Percentiles rank a stretch among this genome's conserved stretches.
phyloP scores from a whole-genome alignment of 202 grass and related monocot genomes.

The Panicum hallii region DNA sequence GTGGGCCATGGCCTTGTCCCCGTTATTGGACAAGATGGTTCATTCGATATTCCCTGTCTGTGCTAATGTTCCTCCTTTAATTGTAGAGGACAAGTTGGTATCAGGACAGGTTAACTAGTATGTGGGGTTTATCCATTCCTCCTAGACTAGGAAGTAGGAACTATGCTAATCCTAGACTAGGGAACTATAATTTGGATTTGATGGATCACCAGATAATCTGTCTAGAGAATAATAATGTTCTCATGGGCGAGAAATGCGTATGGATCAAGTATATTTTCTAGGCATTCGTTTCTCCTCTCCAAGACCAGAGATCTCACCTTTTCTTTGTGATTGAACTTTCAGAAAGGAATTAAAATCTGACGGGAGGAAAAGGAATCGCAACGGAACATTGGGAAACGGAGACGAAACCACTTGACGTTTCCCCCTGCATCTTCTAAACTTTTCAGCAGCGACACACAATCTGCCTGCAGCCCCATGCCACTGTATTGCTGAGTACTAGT shows the following conservation, averaged over 20 bases:
- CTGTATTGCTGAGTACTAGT: not conserved
- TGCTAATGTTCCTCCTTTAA: constrained; percentile 34
- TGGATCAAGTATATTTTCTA: not conserved
- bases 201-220: not conserved
- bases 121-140: constrained; percentile 32
- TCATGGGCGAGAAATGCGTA: constrained; percentile 18
- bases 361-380: not conserved
- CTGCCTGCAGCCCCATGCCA: not conserved
- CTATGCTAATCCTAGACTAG: not conserved
- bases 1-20: constrained; percentile 46
- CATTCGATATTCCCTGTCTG: constrained; percentile 23
- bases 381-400: not conserved
- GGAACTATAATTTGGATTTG: not conserved
- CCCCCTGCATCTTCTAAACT: not conserved
- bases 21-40: constrained; percentile 42
- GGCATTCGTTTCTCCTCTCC: not conserved
- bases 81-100: not conserved
- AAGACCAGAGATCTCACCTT: not conserved
- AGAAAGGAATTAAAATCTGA: not conserved
- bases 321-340: constrained; percentile 5
- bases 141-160: not conserved
- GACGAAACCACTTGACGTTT: constrained; percentile 24
- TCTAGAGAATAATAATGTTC: constrained; percentile 3
- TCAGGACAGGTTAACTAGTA: constrained; percentile 31
- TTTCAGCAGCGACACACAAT: not conserved